These are phyloP conservation scores for Monosporascus sp. DNA, from an alignment of 2,329 filamentous ascomycete genomes.

Conservation along the genomic window DNA sequence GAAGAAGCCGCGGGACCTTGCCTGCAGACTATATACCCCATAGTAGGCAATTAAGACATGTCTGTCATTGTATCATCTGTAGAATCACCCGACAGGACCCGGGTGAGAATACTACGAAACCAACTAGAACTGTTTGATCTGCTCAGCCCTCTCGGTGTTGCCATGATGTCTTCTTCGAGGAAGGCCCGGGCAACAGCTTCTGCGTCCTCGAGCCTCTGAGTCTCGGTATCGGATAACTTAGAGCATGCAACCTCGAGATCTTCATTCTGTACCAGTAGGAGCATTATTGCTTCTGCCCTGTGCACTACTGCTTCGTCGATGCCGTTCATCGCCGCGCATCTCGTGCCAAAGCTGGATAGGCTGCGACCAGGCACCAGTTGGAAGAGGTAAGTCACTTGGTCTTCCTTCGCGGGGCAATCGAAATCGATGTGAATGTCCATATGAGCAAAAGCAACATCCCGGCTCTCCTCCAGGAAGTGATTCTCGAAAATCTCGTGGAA, in stretches of 20 bases:
- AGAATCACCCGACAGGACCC: constrained; percentile 11
- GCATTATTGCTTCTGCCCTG: constrained; percentile 68
- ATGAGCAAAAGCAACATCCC: constrained; percentile 55
- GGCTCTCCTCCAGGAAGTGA: constrained; percentile 46
- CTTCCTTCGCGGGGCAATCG: constrained; percentile 43
- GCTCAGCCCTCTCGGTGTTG: constrained; percentile 5
- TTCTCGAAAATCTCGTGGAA: constrained; percentile 69
- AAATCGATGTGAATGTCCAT: constrained; percentile 65
- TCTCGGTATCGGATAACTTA: constrained; percentile 58
- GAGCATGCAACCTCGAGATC: constrained; percentile 72
- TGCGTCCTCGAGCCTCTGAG: constrained; percentile 61
- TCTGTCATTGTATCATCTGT: background rate
- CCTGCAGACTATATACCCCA: background rate
- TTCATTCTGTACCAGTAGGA: constrained; percentile 64
- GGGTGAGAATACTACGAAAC: constrained; percentile 21
- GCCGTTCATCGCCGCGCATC: constrained; percentile 83
- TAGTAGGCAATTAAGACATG: background rate
- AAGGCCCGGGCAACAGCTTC: constrained; percentile 56
- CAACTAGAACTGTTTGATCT: constrained; percentile 6
- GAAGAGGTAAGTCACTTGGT: constrained; percentile 72
- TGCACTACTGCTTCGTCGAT: constrained; percentile 67
- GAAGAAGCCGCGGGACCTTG: no score
- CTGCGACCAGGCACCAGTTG: constrained; percentile 63
- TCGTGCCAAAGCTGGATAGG: constrained; percentile 76
- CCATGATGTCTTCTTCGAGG: constrained; percentile 38